Conservation (phyloP, 495 filamentous ascomycete species). For the Penicillium malachiteum region DNA sequence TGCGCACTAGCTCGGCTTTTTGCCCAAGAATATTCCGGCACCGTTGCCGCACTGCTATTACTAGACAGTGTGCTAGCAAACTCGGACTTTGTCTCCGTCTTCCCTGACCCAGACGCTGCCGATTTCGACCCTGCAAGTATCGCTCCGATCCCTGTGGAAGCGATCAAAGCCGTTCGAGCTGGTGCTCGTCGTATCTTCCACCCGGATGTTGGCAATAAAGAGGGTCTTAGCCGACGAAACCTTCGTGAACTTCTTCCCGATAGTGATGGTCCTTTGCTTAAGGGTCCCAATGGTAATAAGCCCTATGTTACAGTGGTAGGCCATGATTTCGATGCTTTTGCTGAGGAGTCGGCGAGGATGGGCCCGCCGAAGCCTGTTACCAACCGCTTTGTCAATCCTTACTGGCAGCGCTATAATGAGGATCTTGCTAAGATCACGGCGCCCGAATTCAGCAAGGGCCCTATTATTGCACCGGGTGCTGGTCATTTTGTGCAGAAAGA, state of each 20-base stretch:
- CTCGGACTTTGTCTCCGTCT: constrained; percentile 56
- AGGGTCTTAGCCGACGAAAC: constrained; percentile 55
- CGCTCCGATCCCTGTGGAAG: constrained; percentile 36
- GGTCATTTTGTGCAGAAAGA: constrained; percentile 66
- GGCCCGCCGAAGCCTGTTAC: constrained; percentile 37
- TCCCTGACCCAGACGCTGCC: constrained; percentile 56
- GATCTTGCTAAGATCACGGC: constrained; percentile 50
- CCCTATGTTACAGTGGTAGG: constrained; percentile 57
- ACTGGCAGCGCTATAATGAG: constrained; percentile 57
- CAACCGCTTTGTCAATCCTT: constrained; percentile 48
- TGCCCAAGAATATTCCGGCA: constrained; percentile 43
- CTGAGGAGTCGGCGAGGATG: constrained; percentile 41
- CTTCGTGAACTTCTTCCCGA: constrained; percentile 48
- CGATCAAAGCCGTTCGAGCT: constrained; percentile 46
- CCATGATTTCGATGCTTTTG: constrained; percentile 60
- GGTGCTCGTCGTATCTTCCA: constrained; percentile 48
- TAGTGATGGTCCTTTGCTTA: constrained; percentile 45
- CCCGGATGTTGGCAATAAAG: constrained; percentile 53
- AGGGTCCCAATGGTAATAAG: constrained; percentile 30
- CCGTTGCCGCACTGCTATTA: constrained; percentile 50
- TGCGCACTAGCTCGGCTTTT: constrained; percentile 59
- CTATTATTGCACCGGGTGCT: constrained; percentile 52
- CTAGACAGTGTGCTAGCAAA: constrained; percentile 65
- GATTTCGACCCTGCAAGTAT: constrained; percentile 39
- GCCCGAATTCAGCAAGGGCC: constrained; percentile 36